Evolutionary conservation across 2,329 filamentous ascomycete genomes (phyloP).

Genomic region (Xylariaceae sp.): DNA sequence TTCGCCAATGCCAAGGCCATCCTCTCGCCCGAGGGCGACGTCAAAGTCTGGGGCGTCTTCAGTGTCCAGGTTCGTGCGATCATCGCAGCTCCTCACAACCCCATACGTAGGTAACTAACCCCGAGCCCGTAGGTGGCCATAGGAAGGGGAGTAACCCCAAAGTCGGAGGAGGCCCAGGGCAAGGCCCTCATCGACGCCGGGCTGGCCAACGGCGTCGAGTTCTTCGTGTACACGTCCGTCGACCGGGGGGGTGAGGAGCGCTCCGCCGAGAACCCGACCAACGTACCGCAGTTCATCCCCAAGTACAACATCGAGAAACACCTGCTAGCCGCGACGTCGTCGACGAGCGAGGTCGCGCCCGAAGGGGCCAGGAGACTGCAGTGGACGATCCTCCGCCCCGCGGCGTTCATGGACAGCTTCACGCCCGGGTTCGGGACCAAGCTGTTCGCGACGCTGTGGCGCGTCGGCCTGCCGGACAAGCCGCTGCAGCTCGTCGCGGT

Average conservation of each 20-base stretch:
- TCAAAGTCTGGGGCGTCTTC: slow-evolving; percentile 61
- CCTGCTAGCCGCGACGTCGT: slow-evolving; percentile 49
- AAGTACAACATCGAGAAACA: slow-evolving; percentile 65
- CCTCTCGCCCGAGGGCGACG: slow-evolving; percentile 25
- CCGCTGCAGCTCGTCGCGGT: slow-evolving; percentile 41
- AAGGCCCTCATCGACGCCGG: slow-evolving; percentile 59
- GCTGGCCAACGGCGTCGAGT: slow-evolving; percentile 54
- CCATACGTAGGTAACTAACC: neutral
- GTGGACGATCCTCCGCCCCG: slow-evolving; percentile 44
- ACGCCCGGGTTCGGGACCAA: slow-evolving; percentile 35
- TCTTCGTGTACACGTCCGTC: slow-evolving; percentile 64
- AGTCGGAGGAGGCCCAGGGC: slow-evolving; percentile 53
- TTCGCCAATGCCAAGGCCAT: slow-evolving; percentile 45
- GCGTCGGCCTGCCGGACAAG: slow-evolving; percentile 34
- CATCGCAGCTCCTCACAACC: neutral
- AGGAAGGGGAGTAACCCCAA: slow-evolving; percentile 8
- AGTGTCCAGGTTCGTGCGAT: slow-evolving; percentile 54
- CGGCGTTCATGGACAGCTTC: slow-evolving; percentile 47
- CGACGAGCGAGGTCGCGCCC: slow-evolving; percentile 5
- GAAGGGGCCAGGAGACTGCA: slow-evolving; percentile 28
- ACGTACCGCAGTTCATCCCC: slow-evolving; percentile 61
- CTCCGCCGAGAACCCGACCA: slow-evolving; percentile 53
- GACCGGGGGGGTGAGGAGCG: slow-evolving; percentile 59
- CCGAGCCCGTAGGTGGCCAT: slow-evolving; percentile 8
- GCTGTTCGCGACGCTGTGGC: slow-evolving; percentile 39